Percentiles rank a stretch among this genome's conserved stretches.
Evolutionary conservation across 2,329 filamentous ascomycete genomes (phyloP).

Genomic region (Trichoderma oligosporum): DNA sequence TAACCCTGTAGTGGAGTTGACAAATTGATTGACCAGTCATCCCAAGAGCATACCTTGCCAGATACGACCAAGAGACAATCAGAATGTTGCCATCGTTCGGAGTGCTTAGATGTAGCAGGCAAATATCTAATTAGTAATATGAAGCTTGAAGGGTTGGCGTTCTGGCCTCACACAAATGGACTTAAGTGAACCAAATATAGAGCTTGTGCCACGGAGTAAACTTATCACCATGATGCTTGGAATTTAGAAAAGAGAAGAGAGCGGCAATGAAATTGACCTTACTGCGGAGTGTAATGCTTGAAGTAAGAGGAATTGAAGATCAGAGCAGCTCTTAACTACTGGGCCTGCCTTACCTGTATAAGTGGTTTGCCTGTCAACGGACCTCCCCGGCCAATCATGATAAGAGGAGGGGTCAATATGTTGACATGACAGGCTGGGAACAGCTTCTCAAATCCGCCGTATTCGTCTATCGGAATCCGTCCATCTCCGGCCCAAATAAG

Average conservation of each 20-base stretch:
- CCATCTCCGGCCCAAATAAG: background rate
- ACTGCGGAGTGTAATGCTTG: too few species aligned
- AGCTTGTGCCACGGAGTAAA: too few species aligned
- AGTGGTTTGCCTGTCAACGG: too few species aligned
- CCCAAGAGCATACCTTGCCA: slow-evolving; percentile 27
- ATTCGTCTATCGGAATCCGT: background rate
- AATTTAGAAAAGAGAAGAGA: too few species aligned
- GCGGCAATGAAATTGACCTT: too few species aligned
- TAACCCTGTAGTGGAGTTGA: slow-evolving; percentile 28
- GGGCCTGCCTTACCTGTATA: too few species aligned
- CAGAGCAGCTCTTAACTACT: too few species aligned
- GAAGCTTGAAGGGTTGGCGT: background rate
- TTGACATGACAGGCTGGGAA: background rate
- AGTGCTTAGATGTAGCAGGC: background rate
- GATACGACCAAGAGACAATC: slow-evolving; percentile 26
- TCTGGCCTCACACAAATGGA: background rate
- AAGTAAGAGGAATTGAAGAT: too few species aligned
- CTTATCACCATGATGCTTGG: too few species aligned
- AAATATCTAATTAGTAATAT: background rate
- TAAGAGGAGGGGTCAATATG: background rate
- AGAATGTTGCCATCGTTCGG: slow-evolving; percentile 17
- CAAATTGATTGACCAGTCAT: slow-evolving; percentile 29
- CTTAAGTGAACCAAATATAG: too few species aligned
- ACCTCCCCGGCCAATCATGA: background rate
- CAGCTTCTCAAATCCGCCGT: background rate